phyloP scores from a whole-genome alignment of 805 yeast species.

The Metschnikowia gelsemii region DNA sequence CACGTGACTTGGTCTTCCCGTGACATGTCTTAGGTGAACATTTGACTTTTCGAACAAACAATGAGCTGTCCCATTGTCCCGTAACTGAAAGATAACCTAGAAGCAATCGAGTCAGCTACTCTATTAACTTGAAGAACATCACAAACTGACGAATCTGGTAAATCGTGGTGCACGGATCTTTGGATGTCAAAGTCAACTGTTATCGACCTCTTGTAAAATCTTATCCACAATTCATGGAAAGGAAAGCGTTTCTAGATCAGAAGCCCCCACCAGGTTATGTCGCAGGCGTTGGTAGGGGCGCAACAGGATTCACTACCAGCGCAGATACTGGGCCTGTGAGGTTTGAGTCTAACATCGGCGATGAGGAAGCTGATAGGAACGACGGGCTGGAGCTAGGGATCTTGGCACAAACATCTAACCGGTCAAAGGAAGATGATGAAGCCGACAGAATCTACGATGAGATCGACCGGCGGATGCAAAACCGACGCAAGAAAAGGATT shows the following conservation, averaged over 20 bases:
- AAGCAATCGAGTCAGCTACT: too few relatives aligned
- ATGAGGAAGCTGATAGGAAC: constrained; percentile 28
- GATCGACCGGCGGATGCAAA: constrained; percentile 56
- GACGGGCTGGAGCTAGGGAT: constrained; percentile 34
- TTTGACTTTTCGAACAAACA: background rate
- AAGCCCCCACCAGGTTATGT: constrained; percentile 87
- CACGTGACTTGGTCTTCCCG: background rate
- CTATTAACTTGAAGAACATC: too few relatives aligned
- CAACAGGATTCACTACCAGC: constrained; percentile 86
- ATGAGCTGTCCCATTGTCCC: background rate
- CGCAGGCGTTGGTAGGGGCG: constrained; percentile 94
- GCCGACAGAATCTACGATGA: constrained; percentile 69
- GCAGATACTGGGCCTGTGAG: constrained; percentile 60
- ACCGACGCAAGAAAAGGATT: constrained; percentile 22
- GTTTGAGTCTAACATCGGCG: constrained; percentile 20
- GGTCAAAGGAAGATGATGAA: constrained; percentile 64
- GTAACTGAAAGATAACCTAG: background rate
- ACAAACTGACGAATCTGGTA: too few relatives aligned
- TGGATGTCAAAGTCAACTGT: background rate
- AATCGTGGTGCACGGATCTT: constrained; percentile 9
- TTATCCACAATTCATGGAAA: constrained; percentile 14
- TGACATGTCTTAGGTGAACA: too few relatives aligned
- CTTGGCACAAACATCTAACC: constrained; percentile 22
- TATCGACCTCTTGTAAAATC: background rate
- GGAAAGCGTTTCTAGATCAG: constrained; percentile 62